Percentiles rank a stretch among this genome's conserved stretches.
phyloP scores from a whole-genome alignment of 2,329 filamentous ascomycete genomes.

The Monosporascus sp. region DNA sequence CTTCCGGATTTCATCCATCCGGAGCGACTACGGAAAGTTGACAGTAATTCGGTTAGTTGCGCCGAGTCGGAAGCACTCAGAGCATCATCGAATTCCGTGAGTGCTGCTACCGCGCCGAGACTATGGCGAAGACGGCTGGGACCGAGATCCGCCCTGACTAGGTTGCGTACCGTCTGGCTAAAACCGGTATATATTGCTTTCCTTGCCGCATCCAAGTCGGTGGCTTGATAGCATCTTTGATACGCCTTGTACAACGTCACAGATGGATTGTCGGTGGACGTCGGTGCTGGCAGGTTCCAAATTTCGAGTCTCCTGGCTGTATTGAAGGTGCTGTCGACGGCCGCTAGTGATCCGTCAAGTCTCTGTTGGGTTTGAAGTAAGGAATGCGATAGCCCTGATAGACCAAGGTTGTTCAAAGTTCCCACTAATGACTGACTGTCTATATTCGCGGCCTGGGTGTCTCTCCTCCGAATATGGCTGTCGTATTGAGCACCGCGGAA shows the following conservation, averaged over 20 bases:
- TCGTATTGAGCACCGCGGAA: constrained; percentile 91
- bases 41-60: constrained; percentile 57
- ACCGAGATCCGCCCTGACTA: constrained; percentile 45
- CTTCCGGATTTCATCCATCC: constrained; percentile 79
- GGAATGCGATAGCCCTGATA: constrained; percentile 80
- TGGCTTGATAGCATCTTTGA: constrained; percentile 67
- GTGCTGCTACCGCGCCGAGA: constrained; percentile 59
- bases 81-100: constrained; percentile 79
- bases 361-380: constrained; percentile 64
- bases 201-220: constrained; percentile 47
- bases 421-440: constrained; percentile 68
- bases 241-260: constrained; percentile 75
- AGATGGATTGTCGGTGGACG: constrained; percentile 54
- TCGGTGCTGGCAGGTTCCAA: constrained; percentile 82
- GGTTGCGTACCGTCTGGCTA: constrained; percentile 50
- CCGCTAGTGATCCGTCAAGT: constrained; percentile 49
- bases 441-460: constrained; percentile 41
- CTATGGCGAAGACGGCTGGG: constrained; percentile 48
- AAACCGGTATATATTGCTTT: constrained; percentile 59
- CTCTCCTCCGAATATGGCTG: constrained; percentile 64
- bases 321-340: constrained; percentile 67
- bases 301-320: constrained; percentile 79
- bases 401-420: constrained; percentile 72
- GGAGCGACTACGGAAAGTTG: constrained; percentile 58
- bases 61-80: constrained; percentile 53